These are phyloP conservation scores for Adiantum capillusveneris DNA, from an alignment of 75 land plant species.

Conservation along the genomic window DNA sequence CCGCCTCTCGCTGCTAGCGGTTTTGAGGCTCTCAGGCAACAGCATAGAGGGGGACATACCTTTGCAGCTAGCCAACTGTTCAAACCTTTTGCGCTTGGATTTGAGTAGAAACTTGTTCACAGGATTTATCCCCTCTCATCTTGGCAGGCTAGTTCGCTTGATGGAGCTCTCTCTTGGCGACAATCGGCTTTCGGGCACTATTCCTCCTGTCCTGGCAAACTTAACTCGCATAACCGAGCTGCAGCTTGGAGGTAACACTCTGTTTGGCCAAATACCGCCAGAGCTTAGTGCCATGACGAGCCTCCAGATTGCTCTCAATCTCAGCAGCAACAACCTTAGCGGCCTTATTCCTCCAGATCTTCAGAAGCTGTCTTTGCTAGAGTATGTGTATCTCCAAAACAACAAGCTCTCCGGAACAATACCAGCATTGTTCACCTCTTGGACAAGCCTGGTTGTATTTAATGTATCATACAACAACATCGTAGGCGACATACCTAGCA, in stretches of 20 bases:
- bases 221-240: conserved; percentile 57
- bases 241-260: conserved; percentile 60
- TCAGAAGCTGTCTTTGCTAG: conserved; percentile 49
- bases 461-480: conserved; percentile 70
- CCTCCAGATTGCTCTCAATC: conserved; percentile 61
- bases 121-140: conserved; percentile 44
- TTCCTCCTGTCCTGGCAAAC: conserved; percentile 52
- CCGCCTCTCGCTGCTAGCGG: conserved; percentile 44
- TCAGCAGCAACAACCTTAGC: conserved; percentile 49
- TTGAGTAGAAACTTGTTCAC: conserved; percentile 43
- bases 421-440: conserved; percentile 19
- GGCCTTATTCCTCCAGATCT: conserved; percentile 56
- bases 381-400: conserved; percentile 39
- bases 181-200: conserved; percentile 47
- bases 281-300: conserved; percentile 53
- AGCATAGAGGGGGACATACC: conserved; percentile 53
- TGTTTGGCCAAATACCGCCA: conserved; percentile 54
- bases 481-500: conserved; percentile 51
- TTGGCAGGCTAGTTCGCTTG: conserved; percentile 32
- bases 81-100: conserved; percentile 50
- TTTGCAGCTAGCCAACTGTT: conserved; percentile 39
- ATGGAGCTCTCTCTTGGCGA: conserved; percentile 25
- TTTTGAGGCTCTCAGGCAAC: conserved; percentile 57
- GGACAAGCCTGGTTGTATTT: conserved; percentile 51
- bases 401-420: conserved; percentile 25